phyloP scores from a whole-genome alignment of 176 grass and related monocot genomes.

The Microstegium vimineum region DNA sequence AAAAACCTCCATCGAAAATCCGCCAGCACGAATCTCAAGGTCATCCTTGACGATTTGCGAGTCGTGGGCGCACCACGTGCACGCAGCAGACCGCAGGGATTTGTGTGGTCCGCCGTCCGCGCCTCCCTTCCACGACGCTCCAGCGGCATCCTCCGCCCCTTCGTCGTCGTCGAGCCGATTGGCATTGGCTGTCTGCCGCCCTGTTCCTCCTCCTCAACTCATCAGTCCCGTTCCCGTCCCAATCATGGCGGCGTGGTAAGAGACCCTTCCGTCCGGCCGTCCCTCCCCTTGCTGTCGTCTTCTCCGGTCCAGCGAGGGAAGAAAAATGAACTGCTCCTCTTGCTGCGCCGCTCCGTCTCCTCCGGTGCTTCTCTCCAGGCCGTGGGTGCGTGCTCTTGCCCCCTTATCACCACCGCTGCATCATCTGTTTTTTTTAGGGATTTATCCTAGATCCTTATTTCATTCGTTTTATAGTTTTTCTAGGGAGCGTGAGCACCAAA shows the following conservation, averaged over 20 bases:
- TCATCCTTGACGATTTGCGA: not conserved
- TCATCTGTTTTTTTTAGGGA: too few relatives aligned
- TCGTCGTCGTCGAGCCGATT: not conserved
- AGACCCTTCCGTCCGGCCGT: not conserved
- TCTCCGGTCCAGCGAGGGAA: not conserved
- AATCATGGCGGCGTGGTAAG: not conserved
- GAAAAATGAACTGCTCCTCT: constrained; percentile 22
- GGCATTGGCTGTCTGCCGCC: not conserved
- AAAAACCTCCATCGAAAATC: not conserved
- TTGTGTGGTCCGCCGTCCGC: constrained; percentile 9
- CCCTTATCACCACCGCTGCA: not conserved
- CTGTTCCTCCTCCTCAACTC: not conserved
- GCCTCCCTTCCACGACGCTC: not conserved
- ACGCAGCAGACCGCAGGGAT: not conserved
- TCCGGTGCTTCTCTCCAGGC: constrained; percentile 22
- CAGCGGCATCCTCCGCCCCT: not conserved
- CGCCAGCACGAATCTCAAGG: not conserved
- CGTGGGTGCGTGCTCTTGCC: constrained; percentile 1
- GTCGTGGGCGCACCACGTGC: constrained; percentile 3
- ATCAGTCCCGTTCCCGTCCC: not conserved
- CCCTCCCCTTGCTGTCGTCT: not conserved
- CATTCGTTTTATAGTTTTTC: fast-evolving
- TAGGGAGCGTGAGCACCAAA: fast-evolving
- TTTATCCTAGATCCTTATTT: not conserved
- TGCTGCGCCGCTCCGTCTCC: constrained; percentile 26